Conservation (phyloP, 768 basidiomycete genomes). For the Hericium rajendrae region DNA sequence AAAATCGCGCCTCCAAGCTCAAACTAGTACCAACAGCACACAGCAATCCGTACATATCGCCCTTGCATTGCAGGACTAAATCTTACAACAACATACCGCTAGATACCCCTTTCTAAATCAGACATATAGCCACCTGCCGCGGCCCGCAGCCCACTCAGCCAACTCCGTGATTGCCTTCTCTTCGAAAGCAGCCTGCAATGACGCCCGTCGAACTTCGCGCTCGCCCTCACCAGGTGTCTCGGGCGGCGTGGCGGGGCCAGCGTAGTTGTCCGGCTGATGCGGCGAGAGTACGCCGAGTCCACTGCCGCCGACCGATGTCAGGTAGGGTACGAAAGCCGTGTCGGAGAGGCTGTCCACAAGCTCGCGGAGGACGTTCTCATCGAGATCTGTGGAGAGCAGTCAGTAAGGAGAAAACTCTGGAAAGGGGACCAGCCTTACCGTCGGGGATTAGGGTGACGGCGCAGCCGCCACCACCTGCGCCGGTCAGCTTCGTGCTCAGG, state of each 20-base stretch:
- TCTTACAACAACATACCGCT: background rate
- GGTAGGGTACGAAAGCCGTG: slow-evolving; percentile 71
- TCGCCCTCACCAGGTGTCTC: slow-evolving; percentile 10
- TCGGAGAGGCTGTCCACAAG: slow-evolving; percentile 52
- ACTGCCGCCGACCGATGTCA: slow-evolving; percentile 88
- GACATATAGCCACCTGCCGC: slow-evolving; percentile 33
- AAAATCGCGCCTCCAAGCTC: no score
- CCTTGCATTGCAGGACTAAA: no score
- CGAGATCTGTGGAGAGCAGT: slow-evolving; percentile 48
- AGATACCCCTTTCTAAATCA: slow-evolving; percentile 13
- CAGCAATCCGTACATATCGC: no score
- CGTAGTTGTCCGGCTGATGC: slow-evolving; percentile 23
- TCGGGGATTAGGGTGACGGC: slow-evolving; percentile 93
- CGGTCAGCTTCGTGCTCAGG: slow-evolving; percentile 90
- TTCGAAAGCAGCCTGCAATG: slow-evolving; percentile 19
- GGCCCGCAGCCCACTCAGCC: slow-evolving; percentile 24
- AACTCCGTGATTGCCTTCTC: slow-evolving; percentile 21
- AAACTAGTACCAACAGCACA: no score
- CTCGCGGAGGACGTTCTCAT: slow-evolving; percentile 42
- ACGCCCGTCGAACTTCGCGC: background rate
- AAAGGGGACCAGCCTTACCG: slow-evolving; percentile 38
- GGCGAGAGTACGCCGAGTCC: slow-evolving; percentile 82
- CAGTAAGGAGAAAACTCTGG: background rate
- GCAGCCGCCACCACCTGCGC: slow-evolving; percentile 98
- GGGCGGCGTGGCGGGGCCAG: slow-evolving; percentile 22